Evolutionary conservation across 768 basidiomycete genomes (phyloP).

Genomic region (Lactarius deliciosus): DNA sequence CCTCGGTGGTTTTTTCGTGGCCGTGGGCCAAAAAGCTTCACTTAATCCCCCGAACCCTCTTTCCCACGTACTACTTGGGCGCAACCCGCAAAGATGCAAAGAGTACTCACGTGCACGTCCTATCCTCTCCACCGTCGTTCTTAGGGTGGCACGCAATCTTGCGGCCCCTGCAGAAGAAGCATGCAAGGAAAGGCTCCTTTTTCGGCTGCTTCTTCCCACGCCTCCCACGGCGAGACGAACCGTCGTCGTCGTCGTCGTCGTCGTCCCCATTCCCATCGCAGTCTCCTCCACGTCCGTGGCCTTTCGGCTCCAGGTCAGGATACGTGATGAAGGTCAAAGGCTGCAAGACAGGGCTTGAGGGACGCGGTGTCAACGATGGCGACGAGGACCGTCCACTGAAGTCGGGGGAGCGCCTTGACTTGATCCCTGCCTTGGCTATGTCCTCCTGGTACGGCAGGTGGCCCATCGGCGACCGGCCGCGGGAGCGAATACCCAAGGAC

Average conservation of each 20-base stretch:
- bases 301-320: conserved; percentile 17
- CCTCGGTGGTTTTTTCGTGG: neutral
- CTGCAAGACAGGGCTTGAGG: conserved; percentile 10
- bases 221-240: conserved; percentile 32
- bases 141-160: conserved; percentile 43
- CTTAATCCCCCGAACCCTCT: neutral
- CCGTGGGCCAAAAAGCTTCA: neutral
- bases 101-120: conserved; percentile 39
- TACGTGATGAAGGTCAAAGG: conserved; percentile 26
- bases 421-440: neutral
- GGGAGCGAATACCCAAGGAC: neutral
- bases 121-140: conserved; percentile 34
- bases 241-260: conserved; percentile 19
- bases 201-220: conserved; percentile 34
- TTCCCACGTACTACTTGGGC: neutral
- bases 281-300: conserved; percentile 2
- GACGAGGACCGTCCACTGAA: conserved; percentile 6
- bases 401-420: conserved; percentile 1
- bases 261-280: conserved; percentile 8
- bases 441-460: conserved; percentile 28
- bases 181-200: conserved; percentile 42
- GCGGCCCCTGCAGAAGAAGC: conserved; percentile 42
- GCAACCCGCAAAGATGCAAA: neutral
- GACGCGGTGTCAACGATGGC: conserved; percentile 14
- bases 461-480: conserved; percentile 25